A percentile compares a stretch with the other conserved stretches of the same genome.
phyloP scores from a whole-genome alignment of 805 yeast species.

The Wickerhamiella alocasiicola region DNA sequence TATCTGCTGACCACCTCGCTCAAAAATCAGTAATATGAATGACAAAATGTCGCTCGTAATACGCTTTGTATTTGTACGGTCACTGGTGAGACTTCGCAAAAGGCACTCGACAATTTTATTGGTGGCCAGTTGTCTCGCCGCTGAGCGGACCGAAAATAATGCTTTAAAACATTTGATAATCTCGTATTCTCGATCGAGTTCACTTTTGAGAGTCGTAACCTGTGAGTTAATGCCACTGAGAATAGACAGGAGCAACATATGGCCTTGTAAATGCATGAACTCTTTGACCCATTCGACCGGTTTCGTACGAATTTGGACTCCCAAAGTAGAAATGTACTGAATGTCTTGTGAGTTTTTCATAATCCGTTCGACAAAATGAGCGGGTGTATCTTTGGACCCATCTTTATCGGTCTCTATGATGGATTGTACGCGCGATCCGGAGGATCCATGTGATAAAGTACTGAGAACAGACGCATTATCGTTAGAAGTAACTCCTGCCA shows the following conservation, averaged over 20 bases:
- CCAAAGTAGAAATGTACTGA: slow-evolving; percentile 64
- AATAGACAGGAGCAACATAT: slow-evolving; percentile 56
- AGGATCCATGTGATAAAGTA: not conserved
- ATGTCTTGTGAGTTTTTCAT: slow-evolving; percentile 56
- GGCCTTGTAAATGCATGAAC: slow-evolving; percentile 74
- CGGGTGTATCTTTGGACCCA: slow-evolving; percentile 39
- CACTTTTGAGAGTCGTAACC: slow-evolving; percentile 28
- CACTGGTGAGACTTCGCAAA: slow-evolving; percentile 60
- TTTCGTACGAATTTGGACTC: slow-evolving; percentile 88
- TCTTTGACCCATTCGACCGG: slow-evolving; percentile 69
- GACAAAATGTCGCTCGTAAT: slow-evolving; percentile 67
- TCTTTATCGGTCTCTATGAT: slow-evolving; percentile 12
- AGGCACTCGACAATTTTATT: slow-evolving; percentile 46
- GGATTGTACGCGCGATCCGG: slow-evolving; percentile 17
- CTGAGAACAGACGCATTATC: slow-evolving; percentile 5
- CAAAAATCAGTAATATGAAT: slow-evolving; percentile 35
- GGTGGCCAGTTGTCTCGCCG: slow-evolving; percentile 36
- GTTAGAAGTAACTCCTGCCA: slow-evolving; percentile 30
- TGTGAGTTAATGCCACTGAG: slow-evolving; percentile 40
- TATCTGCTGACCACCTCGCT: slow-evolving; percentile 40
- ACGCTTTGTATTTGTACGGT: slow-evolving; percentile 61
- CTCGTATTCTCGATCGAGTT: slow-evolving; percentile 58
- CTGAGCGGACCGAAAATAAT: slow-evolving; percentile 54
- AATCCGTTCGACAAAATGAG: slow-evolving; percentile 60
- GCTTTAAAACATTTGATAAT: slow-evolving; percentile 70